A percentile compares a stretch with the other conserved stretches of the same genome.
phyloP scores from a whole-genome alignment of 106 monocot species.

The Dendrobium nobile region DNA sequence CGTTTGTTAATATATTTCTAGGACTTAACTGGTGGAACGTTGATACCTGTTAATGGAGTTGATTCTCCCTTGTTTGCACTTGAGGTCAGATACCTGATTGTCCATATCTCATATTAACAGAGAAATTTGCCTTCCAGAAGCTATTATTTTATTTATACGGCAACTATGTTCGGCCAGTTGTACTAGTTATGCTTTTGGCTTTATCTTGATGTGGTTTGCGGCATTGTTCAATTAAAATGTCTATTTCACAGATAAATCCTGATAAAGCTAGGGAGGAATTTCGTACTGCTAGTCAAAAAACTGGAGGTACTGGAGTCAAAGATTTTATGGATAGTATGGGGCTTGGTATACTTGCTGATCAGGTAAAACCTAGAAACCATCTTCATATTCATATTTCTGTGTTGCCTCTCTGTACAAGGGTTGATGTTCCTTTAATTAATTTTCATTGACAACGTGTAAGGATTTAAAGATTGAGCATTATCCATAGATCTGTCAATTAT shows the following conservation, averaged over 20 bases:
- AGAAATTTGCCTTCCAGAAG: neutral
- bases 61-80: slow-evolving; percentile 88
- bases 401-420: neutral
- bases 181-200: neutral
- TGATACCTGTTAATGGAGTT: slow-evolving; percentile 84
- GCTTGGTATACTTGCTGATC: slow-evolving; percentile 87
- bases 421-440: neutral
- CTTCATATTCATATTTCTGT: neutral
- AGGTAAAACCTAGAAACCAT: slow-evolving; percentile 40
- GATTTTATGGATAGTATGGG: slow-evolving; percentile 99
- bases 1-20: slow-evolving; percentile 7
- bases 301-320: slow-evolving; percentile 85
- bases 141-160: neutral
- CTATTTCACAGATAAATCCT: slow-evolving; percentile 79
- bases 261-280: slow-evolving; percentile 96
- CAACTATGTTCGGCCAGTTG: neutral
- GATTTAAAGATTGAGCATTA: neutral
- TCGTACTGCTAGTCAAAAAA: slow-evolving; percentile 59
- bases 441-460: neutral
- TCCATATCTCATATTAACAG: neutral
- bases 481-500: neutral
- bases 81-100: slow-evolving; percentile 38
- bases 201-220: neutral
- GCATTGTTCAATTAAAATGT: neutral
- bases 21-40: slow-evolving; percentile 88